Evolutionary conservation across 2,329 filamentous ascomycete genomes (phyloP).

Genomic region (Coniochaeta hoffmannii): DNA sequence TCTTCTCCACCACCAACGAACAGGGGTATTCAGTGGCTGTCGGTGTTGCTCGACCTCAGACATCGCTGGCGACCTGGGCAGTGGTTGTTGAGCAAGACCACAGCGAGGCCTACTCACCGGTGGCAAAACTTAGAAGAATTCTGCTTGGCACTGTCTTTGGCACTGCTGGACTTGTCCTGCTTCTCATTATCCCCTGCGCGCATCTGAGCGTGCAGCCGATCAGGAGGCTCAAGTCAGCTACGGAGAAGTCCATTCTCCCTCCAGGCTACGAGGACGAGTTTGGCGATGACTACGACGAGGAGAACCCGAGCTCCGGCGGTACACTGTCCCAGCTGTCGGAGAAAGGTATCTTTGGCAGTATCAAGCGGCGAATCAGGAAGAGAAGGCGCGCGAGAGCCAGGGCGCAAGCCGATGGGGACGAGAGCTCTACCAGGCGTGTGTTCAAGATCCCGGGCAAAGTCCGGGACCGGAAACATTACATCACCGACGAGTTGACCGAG

Average conservation of each 20-base stretch:
- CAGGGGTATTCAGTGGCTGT: constrained; percentile 62
- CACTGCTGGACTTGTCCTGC: constrained; percentile 63
- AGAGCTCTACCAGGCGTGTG: constrained; percentile 38
- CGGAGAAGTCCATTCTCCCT: constrained; percentile 63
- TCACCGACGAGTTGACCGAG: constrained; percentile 82
- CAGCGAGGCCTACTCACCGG: constrained; percentile 68
- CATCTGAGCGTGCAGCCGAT: constrained; percentile 80
- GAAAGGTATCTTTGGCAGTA: constrained; percentile 30
- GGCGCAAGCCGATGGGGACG: constrained; percentile 21
- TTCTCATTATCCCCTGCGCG: constrained; percentile 70
- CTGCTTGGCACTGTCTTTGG: constrained; percentile 81
- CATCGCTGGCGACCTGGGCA: constrained; percentile 69
- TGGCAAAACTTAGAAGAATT: constrained; percentile 68
- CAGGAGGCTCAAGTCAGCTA: constrained; percentile 65
- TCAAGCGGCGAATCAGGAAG: constrained; percentile 29
- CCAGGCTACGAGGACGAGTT: constrained; percentile 48
- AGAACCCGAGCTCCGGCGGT: constrained; percentile 32
- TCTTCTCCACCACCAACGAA: constrained; percentile 67
- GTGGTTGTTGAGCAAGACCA: constrained; percentile 71
- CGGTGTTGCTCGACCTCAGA: constrained; percentile 68
- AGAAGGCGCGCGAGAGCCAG: constrained; percentile 15
- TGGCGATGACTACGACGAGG: constrained; percentile 40
- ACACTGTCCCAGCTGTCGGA: constrained; percentile 35
- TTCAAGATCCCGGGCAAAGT: constrained; percentile 87
- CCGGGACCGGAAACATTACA: constrained; percentile 61